Conservation (phyloP, 2,329 filamentous ascomycete species). For the Emmonsiellopsis sp. region DNA sequence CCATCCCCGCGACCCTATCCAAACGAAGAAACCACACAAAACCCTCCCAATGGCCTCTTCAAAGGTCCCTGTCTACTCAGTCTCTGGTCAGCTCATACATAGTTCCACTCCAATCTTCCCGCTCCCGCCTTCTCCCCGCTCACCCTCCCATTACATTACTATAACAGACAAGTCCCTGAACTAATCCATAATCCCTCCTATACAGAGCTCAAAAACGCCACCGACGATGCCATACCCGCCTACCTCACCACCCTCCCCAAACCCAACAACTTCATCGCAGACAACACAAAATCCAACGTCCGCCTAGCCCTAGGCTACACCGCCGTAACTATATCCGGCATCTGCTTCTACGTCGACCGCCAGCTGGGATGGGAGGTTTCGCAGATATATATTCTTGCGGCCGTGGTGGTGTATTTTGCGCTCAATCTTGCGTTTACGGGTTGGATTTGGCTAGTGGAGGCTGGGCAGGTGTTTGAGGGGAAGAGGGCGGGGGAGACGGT, state of each 20-base stretch:
- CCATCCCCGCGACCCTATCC: not conserved
- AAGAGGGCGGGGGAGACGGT: conserved; percentile 55
- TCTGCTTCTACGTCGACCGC: conserved; percentile 86
- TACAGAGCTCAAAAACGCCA: conserved; percentile 88
- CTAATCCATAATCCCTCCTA: conserved; percentile 1
- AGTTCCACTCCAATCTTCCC: conserved; percentile 9
- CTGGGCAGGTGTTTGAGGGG: conserved; percentile 71
- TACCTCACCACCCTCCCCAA: conserved; percentile 78
- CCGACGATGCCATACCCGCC: conserved; percentile 86
- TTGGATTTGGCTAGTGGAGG: conserved; percentile 81
- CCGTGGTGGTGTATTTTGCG: conserved; percentile 68
- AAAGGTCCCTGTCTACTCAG: conserved; percentile 37
- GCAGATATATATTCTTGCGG: conserved; percentile 68
- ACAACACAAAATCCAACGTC: conserved; percentile 70
- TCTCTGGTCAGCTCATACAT: conserved; percentile 30
- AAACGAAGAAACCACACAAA: not conserved
- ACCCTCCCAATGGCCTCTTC: conserved; percentile 17
- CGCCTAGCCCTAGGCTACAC: conserved; percentile 74
- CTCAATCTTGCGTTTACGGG: conserved; percentile 69
- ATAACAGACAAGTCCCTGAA: not conserved
- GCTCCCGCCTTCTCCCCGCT: not conserved
- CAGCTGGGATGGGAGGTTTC: conserved; percentile 81
- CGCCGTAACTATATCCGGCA: conserved; percentile 69
- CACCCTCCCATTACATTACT: not conserved
- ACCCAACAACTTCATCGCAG: conserved; percentile 58